A percentile compares a stretch with the other conserved stretches of the same genome.
Evolutionary conservation across 2,329 filamentous ascomycete species (phyloP).

Genomic region (Pestalotiopsis sp.): DNA sequence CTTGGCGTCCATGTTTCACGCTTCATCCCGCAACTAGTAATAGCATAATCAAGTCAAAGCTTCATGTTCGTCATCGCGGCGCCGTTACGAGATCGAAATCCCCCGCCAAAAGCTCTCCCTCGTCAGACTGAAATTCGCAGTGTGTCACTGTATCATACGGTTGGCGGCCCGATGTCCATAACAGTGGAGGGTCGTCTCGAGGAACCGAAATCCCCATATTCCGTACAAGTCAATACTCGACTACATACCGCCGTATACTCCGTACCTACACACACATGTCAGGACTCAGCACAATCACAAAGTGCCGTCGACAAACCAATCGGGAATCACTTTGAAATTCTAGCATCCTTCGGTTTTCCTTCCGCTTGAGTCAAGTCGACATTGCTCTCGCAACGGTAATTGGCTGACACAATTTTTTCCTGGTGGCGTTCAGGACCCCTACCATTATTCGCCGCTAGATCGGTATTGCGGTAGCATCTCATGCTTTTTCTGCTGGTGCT

Average conservation of each 20-base stretch:
- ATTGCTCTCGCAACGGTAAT: neutral
- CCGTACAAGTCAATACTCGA: neutral
- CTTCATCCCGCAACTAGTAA: neutral
- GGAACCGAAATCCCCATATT: neutral
- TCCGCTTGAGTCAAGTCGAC: neutral
- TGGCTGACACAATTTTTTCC: neutral
- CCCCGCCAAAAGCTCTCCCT: neutral
- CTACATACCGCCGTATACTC: neutral
- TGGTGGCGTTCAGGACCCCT: neutral
- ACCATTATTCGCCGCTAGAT: neutral
- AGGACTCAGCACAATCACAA: neutral
- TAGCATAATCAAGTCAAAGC: conserved; percentile 7
- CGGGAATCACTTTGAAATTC: neutral
- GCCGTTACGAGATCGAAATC: conserved; percentile 11
- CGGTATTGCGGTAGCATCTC: neutral
- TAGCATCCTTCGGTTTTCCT: neutral
- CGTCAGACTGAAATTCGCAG: neutral
- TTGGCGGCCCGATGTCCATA: neutral
- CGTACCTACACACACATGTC: neutral
- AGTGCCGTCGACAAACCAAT: neutral
- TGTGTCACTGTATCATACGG: neutral
- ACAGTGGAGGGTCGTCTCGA: neutral
- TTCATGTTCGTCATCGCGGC: conserved; percentile 13
- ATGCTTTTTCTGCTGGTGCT: neutral
- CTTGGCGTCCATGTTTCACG: conserved; percentile 14